phyloP scores from a whole-genome alignment of 225 moss, liverwort and hornwort genomes.

The Marchantia paleacea region DNA sequence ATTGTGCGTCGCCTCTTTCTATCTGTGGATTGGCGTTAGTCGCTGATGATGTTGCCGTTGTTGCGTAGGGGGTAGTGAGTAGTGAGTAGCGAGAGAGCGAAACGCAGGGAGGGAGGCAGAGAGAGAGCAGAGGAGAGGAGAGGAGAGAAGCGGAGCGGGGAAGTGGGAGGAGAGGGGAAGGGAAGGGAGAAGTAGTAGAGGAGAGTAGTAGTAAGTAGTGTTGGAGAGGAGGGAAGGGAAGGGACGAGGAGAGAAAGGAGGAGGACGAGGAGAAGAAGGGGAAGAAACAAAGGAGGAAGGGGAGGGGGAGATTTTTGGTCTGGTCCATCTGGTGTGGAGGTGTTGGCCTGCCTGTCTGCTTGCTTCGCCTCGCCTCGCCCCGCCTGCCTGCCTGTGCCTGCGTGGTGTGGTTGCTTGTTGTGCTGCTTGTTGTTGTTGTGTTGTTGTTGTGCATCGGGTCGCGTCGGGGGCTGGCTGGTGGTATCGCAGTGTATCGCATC shows the following conservation, averaged over 20 bases:
- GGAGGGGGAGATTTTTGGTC: constrained; percentile 15
- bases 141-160: background rate
- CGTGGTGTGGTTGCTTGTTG: constrained; percentile 18
- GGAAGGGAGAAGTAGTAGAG: background rate
- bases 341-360: constrained; percentile 2
- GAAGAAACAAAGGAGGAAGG: background rate
- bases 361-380: background rate
- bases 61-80: background rate
- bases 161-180: background rate
- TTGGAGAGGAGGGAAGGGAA: background rate
- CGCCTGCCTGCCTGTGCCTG: constrained; percentile 11
- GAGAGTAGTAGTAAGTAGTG: background rate
- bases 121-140: background rate
- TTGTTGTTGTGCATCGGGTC: constrained; percentile 16
- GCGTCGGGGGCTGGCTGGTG: constrained; percentile 18
- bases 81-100: background rate
- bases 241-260: background rate
- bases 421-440: constrained; percentile 14
- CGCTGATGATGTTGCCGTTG: constrained; percentile 2
- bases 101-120: too few relatives aligned
- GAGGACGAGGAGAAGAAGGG: background rate
- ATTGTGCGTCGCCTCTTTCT: constrained; percentile 32
- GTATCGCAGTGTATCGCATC: constrained; percentile 29
- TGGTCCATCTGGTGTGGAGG: constrained; percentile 11
- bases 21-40: constrained; percentile 21